Evolutionary conservation across 2,329 filamentous ascomycete species (phyloP).

Genomic region (Elsinoe ampelina): DNA sequence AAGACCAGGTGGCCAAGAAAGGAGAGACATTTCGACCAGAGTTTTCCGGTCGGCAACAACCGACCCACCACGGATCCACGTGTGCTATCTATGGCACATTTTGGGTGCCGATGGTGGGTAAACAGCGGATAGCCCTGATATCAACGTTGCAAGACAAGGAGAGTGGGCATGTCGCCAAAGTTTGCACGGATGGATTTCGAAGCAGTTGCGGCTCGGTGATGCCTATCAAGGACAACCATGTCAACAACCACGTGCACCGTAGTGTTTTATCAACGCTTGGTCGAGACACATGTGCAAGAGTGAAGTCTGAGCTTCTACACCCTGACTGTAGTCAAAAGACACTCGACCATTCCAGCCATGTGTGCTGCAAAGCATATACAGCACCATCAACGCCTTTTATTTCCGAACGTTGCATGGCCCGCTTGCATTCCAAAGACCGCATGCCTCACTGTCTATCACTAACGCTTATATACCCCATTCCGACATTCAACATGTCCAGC

Average conservation of each 20-base stretch:
- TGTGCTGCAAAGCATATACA: not conserved
- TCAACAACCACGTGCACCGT: not conserved
- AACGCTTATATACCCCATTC: too few species aligned
- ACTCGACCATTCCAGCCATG: not conserved
- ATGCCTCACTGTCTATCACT: not conserved
- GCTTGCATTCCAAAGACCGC: not conserved
- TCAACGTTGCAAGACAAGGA: not conserved
- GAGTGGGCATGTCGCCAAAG: not conserved
- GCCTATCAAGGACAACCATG: not conserved
- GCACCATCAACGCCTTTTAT: slow-evolving; percentile 3
- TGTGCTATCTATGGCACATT: slow-evolving; percentile 4
- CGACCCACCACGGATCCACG: slow-evolving; percentile 6
- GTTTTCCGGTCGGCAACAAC: not conserved
- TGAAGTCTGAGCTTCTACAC: not conserved
- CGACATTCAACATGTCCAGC: too few species aligned
- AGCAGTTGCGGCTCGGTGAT: too few species aligned
- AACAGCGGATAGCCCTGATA: not conserved
- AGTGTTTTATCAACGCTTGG: not conserved
- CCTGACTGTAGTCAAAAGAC: too few species aligned
- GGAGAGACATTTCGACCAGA: not conserved
- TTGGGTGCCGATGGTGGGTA: not conserved
- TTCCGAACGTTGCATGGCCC: not conserved
- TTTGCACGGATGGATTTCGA: too few species aligned
- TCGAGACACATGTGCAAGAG: not conserved
- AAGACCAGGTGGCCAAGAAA: not conserved